A percentile compares a stretch with the other conserved stretches of the same genome.
These are phyloP conservation scores for Coelastrella sp. DNA, from an alignment of 139 green algal genomes.

Conservation along the genomic window DNA sequence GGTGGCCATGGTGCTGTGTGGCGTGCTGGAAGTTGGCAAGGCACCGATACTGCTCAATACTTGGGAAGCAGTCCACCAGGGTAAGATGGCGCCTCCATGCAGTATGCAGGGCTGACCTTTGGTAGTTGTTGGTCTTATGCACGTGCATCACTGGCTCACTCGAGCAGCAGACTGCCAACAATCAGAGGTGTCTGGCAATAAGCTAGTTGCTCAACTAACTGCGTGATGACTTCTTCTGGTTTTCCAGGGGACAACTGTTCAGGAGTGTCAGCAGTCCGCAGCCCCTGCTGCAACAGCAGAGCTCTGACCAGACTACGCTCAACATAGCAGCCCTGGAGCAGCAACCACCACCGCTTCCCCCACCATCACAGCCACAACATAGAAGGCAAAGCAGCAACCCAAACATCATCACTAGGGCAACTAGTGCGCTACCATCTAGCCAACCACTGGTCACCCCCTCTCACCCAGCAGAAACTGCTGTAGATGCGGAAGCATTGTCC, in stretches of 20 bases:
- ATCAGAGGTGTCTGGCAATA: no score
- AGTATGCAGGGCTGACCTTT: background rate
- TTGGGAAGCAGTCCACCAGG: background rate
- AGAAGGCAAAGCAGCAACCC: background rate
- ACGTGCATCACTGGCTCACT: no score
- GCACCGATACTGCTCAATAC: background rate
- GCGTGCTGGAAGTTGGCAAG: slow-evolving; percentile 19
- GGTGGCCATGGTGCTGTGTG: background rate
- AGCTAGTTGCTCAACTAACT: background rate
- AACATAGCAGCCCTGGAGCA: background rate
- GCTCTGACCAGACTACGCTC: background rate
- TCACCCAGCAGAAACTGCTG: background rate
- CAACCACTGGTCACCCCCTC: background rate
- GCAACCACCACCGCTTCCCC: background rate
- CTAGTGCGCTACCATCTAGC: background rate
- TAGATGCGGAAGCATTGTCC: background rate
- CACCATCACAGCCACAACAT: background rate
- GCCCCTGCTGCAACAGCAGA: slow-evolving; percentile 1
- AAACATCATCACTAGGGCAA: background rate
- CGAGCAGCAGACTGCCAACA: no score
- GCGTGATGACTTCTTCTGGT: background rate
- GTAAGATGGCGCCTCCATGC: background rate
- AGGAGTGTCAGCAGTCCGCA: slow-evolving; percentile 5
- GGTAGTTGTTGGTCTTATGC: no score
- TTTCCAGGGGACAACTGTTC: background rate